A percentile compares a stretch with the other conserved stretches of the same genome.
Evolutionary conservation across 2,329 filamentous ascomycete genomes (phyloP).

Genomic region (Ophiocordyceps australis): DNA sequence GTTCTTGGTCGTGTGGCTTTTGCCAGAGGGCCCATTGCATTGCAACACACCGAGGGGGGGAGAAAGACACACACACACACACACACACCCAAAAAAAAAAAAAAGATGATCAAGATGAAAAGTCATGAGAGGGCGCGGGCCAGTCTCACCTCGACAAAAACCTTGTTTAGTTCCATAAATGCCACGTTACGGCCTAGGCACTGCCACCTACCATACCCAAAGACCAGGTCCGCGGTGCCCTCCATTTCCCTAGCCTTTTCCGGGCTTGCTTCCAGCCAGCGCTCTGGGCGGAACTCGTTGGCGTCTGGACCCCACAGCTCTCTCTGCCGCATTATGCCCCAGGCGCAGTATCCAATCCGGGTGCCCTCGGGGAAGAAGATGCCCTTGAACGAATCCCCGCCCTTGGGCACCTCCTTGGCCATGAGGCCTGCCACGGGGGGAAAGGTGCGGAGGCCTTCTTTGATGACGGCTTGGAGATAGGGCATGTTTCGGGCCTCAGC

Average conservation of each 20-base stretch:
- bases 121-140: neutral
- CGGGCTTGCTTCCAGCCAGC: conserved; percentile 16
- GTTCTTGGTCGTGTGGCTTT: no score
- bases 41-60: no score
- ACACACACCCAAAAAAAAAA: no score
- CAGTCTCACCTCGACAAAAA: conserved; percentile 19
- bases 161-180: conserved; percentile 18
- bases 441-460: conserved; percentile 23
- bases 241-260: conserved; percentile 16
- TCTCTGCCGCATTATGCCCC: conserved; percentile 14
- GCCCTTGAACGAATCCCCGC: conserved; percentile 13
- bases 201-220: conserved; percentile 18
- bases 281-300: conserved; percentile 13
- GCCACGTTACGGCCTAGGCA: conserved; percentile 20
- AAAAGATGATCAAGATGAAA: no score
- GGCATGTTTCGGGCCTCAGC: conserved; percentile 16
- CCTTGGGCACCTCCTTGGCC: conserved; percentile 13
- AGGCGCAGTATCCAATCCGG: conserved; percentile 13
- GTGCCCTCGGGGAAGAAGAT: conserved; percentile 14
- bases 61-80: no score
- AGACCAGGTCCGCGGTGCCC: conserved; percentile 16
- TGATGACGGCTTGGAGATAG: conserved; percentile 29
- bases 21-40: no score
- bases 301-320: conserved; percentile 17
- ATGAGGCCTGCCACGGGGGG: conserved; percentile 17